A percentile compares a stretch with the other conserved stretches of the same genome.
Evolutionary conservation across 164 flowering plant genomes (phyloP).

Genomic region (Tetracentron sinense): DNA sequence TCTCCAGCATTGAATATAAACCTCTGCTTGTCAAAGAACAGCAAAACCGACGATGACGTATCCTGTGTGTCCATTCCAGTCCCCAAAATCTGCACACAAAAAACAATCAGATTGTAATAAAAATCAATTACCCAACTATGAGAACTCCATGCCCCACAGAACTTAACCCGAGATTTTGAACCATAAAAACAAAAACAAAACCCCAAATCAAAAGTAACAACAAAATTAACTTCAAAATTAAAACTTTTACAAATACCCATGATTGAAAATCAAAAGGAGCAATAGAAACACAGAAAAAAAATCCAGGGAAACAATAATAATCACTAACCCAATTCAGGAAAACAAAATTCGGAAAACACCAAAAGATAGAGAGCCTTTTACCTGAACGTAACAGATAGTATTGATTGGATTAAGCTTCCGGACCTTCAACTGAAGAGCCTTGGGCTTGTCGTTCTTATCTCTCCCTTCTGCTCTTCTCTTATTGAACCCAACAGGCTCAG

Average conservation of each 20-base stretch:
- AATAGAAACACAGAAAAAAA: background rate
- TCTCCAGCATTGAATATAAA: slow-evolving; percentile 98
- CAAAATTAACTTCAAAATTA: no score
- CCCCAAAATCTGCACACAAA: slow-evolving; percentile 74
- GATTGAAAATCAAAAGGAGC: no score
- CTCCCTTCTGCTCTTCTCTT: slow-evolving; percentile 81
- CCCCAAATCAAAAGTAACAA: no score
- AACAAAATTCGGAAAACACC: background rate
- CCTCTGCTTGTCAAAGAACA: slow-evolving; percentile 91
- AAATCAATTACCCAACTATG: slow-evolving; percentile 1
- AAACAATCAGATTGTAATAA: background rate
- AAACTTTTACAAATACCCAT: no score
- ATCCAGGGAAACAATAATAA: background rate
- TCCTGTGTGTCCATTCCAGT: slow-evolving; percentile 99
- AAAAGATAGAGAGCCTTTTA: no score
- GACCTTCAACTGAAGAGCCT: slow-evolving; percentile 54
- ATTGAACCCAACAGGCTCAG: slow-evolving; percentile 48
- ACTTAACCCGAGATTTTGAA: background rate
- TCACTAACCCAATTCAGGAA: slow-evolving; percentile 9
- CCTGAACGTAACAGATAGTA: slow-evolving; percentile 78
- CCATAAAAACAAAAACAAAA: no score
- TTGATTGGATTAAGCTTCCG: slow-evolving; percentile 76
- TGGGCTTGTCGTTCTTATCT: slow-evolving; percentile 52
- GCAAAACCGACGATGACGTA: slow-evolving; percentile 86
- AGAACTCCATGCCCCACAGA: background rate